These are phyloP conservation scores for Aspergillus sp. DNA, from an alignment of 2,329 filamentous ascomycete genomes.

Conservation along the genomic window DNA sequence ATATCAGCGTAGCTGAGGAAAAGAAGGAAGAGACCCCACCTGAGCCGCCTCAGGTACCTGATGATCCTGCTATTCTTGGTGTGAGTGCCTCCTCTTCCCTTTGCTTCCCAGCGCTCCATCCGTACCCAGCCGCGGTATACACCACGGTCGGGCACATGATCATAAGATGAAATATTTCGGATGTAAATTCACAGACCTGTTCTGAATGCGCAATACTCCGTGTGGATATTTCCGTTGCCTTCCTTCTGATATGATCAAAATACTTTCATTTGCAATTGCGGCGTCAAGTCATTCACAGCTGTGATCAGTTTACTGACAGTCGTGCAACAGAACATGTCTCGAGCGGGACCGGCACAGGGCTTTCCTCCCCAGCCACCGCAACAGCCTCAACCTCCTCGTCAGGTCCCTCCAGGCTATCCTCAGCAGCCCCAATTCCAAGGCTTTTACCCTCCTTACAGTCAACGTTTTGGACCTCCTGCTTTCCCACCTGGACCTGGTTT, in stretches of 20 bases:
- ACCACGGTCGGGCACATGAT: slow-evolving; percentile 16
- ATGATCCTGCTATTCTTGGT: slow-evolving; percentile 92
- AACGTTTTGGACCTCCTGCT: slow-evolving; percentile 42
- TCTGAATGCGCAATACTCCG: slow-evolving; percentile 80
- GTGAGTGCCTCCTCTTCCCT: slow-evolving; percentile 55
- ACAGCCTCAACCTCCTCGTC: slow-evolving; percentile 34
- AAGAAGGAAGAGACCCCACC: slow-evolving; percentile 56
- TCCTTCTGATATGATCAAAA: slow-evolving; percentile 74
- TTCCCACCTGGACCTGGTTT: slow-evolving; percentile 56
- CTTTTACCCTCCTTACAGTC: slow-evolving; percentile 40
- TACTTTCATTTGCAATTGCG: not conserved
- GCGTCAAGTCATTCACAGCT: not conserved
- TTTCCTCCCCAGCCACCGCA: slow-evolving; percentile 38
- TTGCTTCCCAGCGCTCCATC: not conserved
- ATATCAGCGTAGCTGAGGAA: slow-evolving; percentile 83
- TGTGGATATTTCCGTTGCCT: slow-evolving; percentile 99
- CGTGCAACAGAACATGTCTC: slow-evolving; percentile 34
- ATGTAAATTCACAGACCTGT: slow-evolving; percentile 77
- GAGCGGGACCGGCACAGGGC: slow-evolving; percentile 34
- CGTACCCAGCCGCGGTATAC: no score
- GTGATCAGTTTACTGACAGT: slow-evolving; percentile 13
- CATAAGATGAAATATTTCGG: slow-evolving; percentile 81
- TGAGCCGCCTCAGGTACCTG: slow-evolving; percentile 68
- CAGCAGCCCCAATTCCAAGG: slow-evolving; percentile 37
- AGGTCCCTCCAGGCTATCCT: slow-evolving; percentile 32